Base-by-base conservation (phyloP, 192 early-diverging fungal species). In the Coemansia sp. region DNA sequence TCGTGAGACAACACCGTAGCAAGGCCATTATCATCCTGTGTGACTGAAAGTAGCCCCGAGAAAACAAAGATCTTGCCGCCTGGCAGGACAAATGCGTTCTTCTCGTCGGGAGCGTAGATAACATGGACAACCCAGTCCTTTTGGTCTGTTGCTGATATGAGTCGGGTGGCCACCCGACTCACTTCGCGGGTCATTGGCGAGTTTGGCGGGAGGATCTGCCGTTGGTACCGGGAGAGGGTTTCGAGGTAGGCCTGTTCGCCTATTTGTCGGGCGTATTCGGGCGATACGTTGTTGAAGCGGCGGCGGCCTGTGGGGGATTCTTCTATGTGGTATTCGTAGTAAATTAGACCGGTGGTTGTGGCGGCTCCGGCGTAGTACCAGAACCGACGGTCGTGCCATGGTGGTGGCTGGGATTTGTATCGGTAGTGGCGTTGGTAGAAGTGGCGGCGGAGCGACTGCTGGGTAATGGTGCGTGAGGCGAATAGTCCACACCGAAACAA, bases 21-120 rank as follows among this genome's bases (percentile, higher is more conserved):
- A 71, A 99, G 69, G 9, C 94, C 95, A 70, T 91, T 86, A 72
- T 94, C 92, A 73, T 92, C 87, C 55, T 83, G 59, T 0, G 87
- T 86, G 26, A 99, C 79, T 2, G 90, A 90, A 3, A 99, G 80
- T 18, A 99, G 87, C 4, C 97, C 97, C 23, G 93, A 93, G 65
- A 97, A 99, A 33, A 99, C 97, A 87, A 99, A 99, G 0, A 99
- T 90, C 76, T 95, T 95, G 35, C 94, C 94, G 36, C 93, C 94
- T 2, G 97, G 95, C 45, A 96, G 77, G 9, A 97, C 95, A 78
- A 99, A 96, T 3, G 96, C 96, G 76, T 97, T 99, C 66, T 76
- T 84, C 73, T 95, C 87, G 23, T 24, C 23, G 2, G 86, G 85
- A 24, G 87, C 84, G 34, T 92, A 74, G 51, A 99, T 90, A 1